Conservation (phyloP, 2,329 filamentous ascomycete species). For the Pleurostoma richardsiae region DNA sequence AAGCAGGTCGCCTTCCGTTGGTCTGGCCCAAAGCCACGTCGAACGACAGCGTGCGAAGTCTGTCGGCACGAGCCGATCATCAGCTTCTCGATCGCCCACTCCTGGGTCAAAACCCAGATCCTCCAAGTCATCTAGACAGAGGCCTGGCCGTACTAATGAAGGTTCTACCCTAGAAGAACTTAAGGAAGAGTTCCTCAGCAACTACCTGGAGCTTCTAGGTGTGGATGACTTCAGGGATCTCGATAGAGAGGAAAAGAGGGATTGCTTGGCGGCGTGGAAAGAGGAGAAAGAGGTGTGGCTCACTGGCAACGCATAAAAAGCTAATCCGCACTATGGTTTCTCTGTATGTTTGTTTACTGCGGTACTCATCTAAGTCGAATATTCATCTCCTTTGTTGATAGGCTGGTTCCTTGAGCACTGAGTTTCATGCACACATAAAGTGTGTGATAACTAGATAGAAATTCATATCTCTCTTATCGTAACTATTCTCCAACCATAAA, state of each 20-base stretch:
- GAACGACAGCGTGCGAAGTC: neutral
- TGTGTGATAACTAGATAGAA: too few species aligned
- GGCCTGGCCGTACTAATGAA: neutral
- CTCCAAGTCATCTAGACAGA: neutral
- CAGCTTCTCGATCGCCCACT: neutral
- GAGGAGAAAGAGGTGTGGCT: neutral
- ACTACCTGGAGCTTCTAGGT: neutral
- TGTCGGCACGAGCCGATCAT: too few species aligned
- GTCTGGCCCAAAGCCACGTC: neutral
- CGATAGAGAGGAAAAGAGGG: neutral
- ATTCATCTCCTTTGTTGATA: neutral
- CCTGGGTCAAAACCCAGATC: neutral
- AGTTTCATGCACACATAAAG: too few species aligned
- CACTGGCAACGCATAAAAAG: neutral
- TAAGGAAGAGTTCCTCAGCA: neutral
- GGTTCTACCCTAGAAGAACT: neutral
- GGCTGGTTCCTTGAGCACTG: neutral
- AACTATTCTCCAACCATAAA: too few species aligned
- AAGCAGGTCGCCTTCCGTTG: neutral
- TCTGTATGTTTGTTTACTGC: neutral
- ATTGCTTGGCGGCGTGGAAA: neutral
- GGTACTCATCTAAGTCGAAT: neutral
- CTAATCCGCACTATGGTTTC: neutral
- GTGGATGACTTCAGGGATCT: neutral
- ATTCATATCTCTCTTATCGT: too few species aligned